Percentiles rank a stretch among this genome's conserved stretches.
Evolutionary conservation across 2,329 filamentous ascomycete genomes (phyloP).

Genomic region (Elsinoe arachidis): DNA sequence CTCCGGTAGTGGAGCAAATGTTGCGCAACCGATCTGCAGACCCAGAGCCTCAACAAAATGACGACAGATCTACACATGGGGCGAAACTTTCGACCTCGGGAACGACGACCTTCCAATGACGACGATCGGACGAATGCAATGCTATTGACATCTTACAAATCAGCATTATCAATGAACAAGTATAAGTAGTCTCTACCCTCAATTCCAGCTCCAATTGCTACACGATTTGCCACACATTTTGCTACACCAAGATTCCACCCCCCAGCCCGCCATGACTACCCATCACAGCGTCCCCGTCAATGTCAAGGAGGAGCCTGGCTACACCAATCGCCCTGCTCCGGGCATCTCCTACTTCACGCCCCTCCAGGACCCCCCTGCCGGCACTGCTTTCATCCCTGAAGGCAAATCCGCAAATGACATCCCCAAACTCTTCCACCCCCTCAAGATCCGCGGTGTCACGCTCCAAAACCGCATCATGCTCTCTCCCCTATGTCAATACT

Average conservation of each 20-base stretch:
- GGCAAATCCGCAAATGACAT: constrained; percentile 38
- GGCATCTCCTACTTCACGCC: constrained; percentile 43
- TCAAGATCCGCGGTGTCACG: constrained; percentile 50
- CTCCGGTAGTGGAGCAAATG: no score
- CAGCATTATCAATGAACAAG: neutral
- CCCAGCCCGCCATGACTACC: constrained; percentile 17
- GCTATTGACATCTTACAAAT: neutral
- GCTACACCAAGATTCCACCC: neutral
- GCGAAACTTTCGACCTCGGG: neutral
- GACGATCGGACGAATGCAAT: neutral
- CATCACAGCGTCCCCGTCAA: constrained; percentile 25
- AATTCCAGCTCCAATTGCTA: neutral
- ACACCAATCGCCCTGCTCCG: constrained; percentile 35
- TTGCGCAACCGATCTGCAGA: neutral
- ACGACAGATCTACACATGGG: neutral
- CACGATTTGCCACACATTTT: neutral
- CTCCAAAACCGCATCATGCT: constrained; percentile 61
- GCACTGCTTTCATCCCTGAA: constrained; percentile 39
- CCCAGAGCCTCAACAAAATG: neutral
- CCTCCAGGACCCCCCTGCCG: constrained; percentile 37
- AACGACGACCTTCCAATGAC: neutral
- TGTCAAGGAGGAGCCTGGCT: constrained; percentile 25
- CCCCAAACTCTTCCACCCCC: constrained; percentile 51
- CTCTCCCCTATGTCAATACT: constrained; percentile 59
- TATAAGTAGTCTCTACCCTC: neutral